Conservation (phyloP, 108 stramenopile species). For the Cyclostephanos invisitatus region DNA sequence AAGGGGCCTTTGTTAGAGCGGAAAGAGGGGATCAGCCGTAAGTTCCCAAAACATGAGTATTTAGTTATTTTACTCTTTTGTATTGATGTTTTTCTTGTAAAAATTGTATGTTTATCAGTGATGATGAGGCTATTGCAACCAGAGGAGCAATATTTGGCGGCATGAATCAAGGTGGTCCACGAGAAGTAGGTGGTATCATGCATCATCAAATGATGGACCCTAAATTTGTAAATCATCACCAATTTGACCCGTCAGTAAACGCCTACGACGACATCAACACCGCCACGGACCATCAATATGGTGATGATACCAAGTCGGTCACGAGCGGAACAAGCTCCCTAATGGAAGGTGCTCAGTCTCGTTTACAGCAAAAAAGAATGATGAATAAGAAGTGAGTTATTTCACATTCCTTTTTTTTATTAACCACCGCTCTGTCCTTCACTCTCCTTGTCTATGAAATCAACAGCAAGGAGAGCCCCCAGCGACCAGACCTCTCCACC, state of each 20-base stretch:
- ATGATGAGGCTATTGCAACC: slow-evolving; percentile 44
- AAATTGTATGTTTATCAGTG: neutral
- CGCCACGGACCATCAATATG: neutral
- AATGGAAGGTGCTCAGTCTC: slow-evolving; percentile 57
- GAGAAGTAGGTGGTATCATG: slow-evolving; percentile 9
- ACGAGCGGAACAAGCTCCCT: slow-evolving; percentile 36
- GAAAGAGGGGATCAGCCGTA: slow-evolving; percentile 45
- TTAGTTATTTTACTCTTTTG: neutral
- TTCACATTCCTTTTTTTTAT: neutral
- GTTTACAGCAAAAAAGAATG: slow-evolving; percentile 54
- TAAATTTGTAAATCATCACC: neutral
- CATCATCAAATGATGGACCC: slow-evolving; percentile 17
- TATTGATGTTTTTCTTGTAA: neutral
- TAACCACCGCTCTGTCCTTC: neutral
- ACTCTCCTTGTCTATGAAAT: slow-evolving; percentile 1
- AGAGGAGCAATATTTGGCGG: slow-evolving; percentile 14
- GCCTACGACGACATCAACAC: neutral
- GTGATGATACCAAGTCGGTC: slow-evolving; percentile 1
- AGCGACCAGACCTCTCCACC: slow-evolving; percentile 22
- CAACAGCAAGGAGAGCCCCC: slow-evolving; percentile 8
- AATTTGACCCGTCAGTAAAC: slow-evolving; percentile 20
- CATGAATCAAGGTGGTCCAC: slow-evolving; percentile 8
- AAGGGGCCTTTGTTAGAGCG: slow-evolving; percentile 37
- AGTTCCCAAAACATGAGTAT: slow-evolving; percentile 6
- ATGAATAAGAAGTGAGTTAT: slow-evolving; percentile 46